These are phyloP conservation scores for Nakazawaea peltata DNA, from an alignment of 805 yeast genomes.

Conservation along the genomic window DNA sequence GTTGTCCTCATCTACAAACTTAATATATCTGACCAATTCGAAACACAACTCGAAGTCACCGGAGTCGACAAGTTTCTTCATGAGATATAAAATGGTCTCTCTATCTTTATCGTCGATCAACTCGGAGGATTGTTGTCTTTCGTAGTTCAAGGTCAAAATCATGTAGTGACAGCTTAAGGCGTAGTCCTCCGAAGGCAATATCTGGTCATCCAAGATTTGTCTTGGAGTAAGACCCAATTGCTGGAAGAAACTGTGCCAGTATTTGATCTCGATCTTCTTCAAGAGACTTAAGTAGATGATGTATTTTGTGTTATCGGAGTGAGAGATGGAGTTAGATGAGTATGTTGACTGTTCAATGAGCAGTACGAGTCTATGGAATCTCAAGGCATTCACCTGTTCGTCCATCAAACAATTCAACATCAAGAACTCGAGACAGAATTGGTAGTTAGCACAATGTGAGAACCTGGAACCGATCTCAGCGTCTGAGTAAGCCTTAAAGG, in stretches of 20 bases:
- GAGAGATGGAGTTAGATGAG: not conserved
- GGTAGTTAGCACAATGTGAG: conserved; percentile 31
- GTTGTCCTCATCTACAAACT: conserved; percentile 29
- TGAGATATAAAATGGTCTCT: conserved; percentile 31
- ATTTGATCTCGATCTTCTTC: conserved; percentile 43
- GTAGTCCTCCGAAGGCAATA: conserved; percentile 30
- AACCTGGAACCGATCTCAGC: conserved; percentile 23
- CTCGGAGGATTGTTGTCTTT: conserved; percentile 25
- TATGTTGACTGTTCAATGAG: conserved; percentile 15
- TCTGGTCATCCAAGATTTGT: conserved; percentile 31
- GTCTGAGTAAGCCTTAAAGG: conserved; percentile 1
- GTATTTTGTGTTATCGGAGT: conserved; percentile 11
- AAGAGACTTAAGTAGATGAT: conserved; percentile 42
- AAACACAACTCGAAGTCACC: conserved; percentile 44
- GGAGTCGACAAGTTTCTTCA: conserved; percentile 31
- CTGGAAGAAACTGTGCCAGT: conserved; percentile 41
- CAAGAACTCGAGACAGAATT: conserved; percentile 41
- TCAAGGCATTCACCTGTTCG: conserved; percentile 7
- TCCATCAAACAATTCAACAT: conserved; percentile 26
- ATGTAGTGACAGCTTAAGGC: conserved; percentile 43
- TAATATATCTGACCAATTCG: conserved; percentile 46
- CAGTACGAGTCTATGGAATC: conserved; percentile 22
- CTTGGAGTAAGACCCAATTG: conserved; percentile 35
- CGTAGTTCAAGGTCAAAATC: conserved; percentile 43
- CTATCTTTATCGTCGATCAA: conserved; percentile 23